Base-by-base conservation (phyloP, 2,329 filamentous ascomycete species). In the Aquanectria penicillioides region DNA sequence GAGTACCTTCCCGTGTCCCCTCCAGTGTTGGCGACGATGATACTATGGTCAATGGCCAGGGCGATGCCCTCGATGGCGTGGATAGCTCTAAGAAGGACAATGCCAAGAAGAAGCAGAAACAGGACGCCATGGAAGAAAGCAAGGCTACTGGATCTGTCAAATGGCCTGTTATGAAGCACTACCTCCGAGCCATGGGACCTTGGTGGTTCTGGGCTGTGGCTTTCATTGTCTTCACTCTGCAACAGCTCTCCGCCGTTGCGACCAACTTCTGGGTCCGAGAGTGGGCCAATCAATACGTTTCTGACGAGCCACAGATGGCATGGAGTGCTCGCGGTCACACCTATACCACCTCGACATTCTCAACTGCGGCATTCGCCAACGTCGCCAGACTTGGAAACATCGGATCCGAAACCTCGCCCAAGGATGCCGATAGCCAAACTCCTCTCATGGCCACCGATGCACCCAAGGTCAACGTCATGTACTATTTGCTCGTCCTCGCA, bases 121-220 rank as follows among this genome's bases (percentile, higher is more conserved):
- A 81, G 34, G 81, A 85, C 60, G 81, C 83, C 3, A 83, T 86
- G 81, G 83, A 87, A 44, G 95, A 99, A 75, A 83, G 83, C 36
- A 98, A 96, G 77, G 89, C 92, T 7, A 88, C 86, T 40, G 95
- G 95, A 23, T 89, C 93, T 34, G 93, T 99, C 68, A 95, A 97
- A 74, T 89, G 93, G 83, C 84, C 86, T 18, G 94, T 97, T 48
- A 90, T 99, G 69, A 81, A 88, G 60, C 87, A 97, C 72, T 99
- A 99, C 73, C 84, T 99, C 15, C 79, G 78, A 58, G 86, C 94
- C 63, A 99, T 99, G 95, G 95, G 95, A n/a, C 84, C 89, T 5
- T 97, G 93, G 92, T 94, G 92, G 83, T 99, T 97, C 79, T 99
- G 95, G 95, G 75, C 90, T 43, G 79, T 91, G 29, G 91, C 94